A percentile compares a stretch with the other conserved stretches of the same genome.
Conservation (phyloP, 192 early-diverging fungal genomes). For the Linnemannia hyalina region DNA sequence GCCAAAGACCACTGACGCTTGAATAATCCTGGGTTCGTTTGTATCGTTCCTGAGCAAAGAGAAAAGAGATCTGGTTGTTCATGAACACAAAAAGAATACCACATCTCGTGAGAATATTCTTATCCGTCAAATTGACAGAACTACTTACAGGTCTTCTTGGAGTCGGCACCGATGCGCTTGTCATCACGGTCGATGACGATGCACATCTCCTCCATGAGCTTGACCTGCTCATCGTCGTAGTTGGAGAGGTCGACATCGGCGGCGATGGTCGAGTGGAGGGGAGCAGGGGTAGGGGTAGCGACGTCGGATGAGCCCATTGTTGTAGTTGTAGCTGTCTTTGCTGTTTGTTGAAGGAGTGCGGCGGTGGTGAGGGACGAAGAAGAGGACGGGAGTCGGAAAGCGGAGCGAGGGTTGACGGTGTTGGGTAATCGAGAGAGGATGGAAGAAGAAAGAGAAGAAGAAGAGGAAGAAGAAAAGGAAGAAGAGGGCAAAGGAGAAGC, state of each 20-base stretch:
- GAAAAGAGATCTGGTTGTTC: no score
- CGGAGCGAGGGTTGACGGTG: neutral
- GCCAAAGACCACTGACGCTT: no score
- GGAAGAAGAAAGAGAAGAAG: constrained; percentile 2
- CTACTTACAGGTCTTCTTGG: constrained; percentile 91
- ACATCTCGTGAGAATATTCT: neutral
- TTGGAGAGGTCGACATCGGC: constrained; percentile 68
- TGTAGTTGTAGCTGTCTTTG: constrained; percentile 1
- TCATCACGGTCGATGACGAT: constrained; percentile 94
- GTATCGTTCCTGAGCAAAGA: no score
- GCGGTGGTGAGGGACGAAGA: neutral
- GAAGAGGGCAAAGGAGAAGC: neutral
- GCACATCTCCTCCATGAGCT: constrained; percentile 98
- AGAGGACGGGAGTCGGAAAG: constrained; percentile 12
- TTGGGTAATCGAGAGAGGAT: neutral
- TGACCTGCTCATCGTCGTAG: constrained; percentile 88
- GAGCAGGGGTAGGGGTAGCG: constrained; percentile 32
- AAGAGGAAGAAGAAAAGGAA: neutral
- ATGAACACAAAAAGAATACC: neutral
- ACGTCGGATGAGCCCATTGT: constrained; percentile 40
- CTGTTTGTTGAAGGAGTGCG: neutral
- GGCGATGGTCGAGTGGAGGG: constrained; percentile 49
- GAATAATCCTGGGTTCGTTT: no score
- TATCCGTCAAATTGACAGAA: neutral
- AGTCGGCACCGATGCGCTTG: constrained; percentile 82